Evolutionary conservation across 371 early-diverging fungal genomes (phyloP).

Genomic region (Mortierella polycephala): DNA sequence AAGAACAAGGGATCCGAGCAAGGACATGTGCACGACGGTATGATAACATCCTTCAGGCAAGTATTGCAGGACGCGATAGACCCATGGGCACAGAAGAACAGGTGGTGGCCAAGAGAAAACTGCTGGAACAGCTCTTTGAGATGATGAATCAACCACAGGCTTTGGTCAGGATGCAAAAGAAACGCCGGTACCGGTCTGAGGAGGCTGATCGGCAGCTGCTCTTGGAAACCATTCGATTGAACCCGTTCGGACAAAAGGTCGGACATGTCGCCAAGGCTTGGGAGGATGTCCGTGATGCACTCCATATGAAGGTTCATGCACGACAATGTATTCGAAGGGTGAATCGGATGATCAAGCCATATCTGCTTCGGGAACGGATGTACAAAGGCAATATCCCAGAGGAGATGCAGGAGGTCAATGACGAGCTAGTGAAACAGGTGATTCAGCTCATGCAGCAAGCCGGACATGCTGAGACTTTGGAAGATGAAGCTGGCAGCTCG

Average conservation of each 20-base stretch:
- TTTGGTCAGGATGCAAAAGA: conserved; percentile 49
- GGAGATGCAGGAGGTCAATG: conserved; percentile 46
- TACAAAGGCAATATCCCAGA: conserved; percentile 50
- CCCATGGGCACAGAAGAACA: conserved; percentile 35
- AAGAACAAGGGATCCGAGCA: conserved; percentile 48
- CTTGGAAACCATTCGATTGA: conserved; percentile 42
- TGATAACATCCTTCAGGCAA: conserved; percentile 53
- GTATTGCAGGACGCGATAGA: conserved; percentile 44
- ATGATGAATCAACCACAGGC: conserved; percentile 56
- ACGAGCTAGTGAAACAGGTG: conserved; percentile 49
- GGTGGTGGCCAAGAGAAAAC: conserved; percentile 28
- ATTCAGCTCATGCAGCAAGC: conserved; percentile 44
- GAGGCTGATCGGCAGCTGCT: conserved; percentile 37
- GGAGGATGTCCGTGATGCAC: conserved; percentile 50
- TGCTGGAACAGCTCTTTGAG: conserved; percentile 42
- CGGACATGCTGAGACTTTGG: conserved; percentile 25
- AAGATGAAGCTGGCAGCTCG: conserved; percentile 35
- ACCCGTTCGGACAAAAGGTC: conserved; percentile 52
- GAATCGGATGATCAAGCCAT: conserved; percentile 50
- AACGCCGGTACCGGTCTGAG: conserved; percentile 49
- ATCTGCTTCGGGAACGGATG: conserved; percentile 44
- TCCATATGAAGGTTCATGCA: conserved; percentile 51
- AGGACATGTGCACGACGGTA: conserved; percentile 51
- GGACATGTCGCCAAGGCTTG: conserved; percentile 53
- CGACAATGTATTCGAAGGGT: conserved; percentile 51